Evolutionary conservation across 352 stramenopile species (phyloP), one percentile per base, ranked within the genome.

Genomic region (Thalassiosira hispida): DNA sequence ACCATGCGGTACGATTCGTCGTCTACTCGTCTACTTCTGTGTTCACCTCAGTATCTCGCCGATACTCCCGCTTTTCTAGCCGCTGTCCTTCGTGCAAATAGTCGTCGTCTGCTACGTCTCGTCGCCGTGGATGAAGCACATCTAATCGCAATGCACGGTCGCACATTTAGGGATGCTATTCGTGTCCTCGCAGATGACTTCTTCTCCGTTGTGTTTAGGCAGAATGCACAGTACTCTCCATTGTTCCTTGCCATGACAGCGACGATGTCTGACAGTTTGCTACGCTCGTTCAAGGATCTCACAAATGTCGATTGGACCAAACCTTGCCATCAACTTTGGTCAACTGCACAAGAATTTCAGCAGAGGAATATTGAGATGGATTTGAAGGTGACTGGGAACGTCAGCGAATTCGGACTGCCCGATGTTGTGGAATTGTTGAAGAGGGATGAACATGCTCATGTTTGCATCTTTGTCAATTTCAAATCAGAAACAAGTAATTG

Each of bases 401-500:
- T 66, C 1, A 20, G 25, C 1, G 18, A 16, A 3, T 14, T 22
- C 1, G 3, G 47, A 64, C n/a, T 64, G 4, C 29, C 27, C 8
- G 1, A 2, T 33, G 4, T 66, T 0, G 23, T 64, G 16, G n/a
- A 16, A 3, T 12, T 44, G 11, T 8, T 64, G 1, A 64, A 11
- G 1, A 4, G 0, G 18, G 11, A 47, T 16, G 1, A 1, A 2
- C 46, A 7, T 1, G 29, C 27, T 29, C 16, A 31, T 35, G 62
- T 35, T 8, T 60, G 42, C 29, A 18, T 71, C 12, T 71, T 71
- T 35, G 62, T 71, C 11, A 71, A 71, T 23, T 71, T 61, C 62
- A 23, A 35, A 27, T 27, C 33, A 6, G 40, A 71, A 11, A 40
- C 42, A 22, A n/a, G 1, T 0, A 71, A 71, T 16, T 71, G 18